Percentiles rank a stretch among this genome's conserved stretches.
Evolutionary conservation across 305 asterid species (phyloP).

Genomic region (Fraxinus xanthoxyloides): DNA sequence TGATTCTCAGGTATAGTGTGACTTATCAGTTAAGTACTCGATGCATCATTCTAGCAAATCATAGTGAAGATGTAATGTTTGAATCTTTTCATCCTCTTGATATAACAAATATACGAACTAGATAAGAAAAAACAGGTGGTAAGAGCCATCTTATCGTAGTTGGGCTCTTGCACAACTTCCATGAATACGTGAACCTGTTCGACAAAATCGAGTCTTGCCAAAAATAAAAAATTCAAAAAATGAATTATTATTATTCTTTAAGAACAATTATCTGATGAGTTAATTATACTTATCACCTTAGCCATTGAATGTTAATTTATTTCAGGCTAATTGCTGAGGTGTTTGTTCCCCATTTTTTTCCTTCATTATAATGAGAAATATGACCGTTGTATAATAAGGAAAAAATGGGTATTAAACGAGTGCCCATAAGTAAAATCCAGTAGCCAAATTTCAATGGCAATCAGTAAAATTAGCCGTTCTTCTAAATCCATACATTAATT

Average conservation of each 20-base stretch:
- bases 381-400: no score
- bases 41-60: no score
- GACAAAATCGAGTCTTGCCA: slow-evolving; percentile 8
- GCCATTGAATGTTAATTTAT: slow-evolving; percentile 2
- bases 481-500: neutral
- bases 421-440: no score
- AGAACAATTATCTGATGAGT: no score
- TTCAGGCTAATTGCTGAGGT: no score
- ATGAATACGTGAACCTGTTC: slow-evolving; percentile 13
- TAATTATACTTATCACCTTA: no score
- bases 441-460: neutral
- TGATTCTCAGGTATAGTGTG: neutral
- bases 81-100: neutral
- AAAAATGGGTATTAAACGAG: no score
- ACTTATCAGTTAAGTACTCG: neutral
- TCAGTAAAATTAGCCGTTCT: neutral
- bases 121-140: neutral
- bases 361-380: no score
- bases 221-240: neutral
- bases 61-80: neutral
- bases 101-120: no score
- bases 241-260: no score
- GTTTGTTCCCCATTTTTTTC: no score
- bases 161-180: slow-evolving; percentile 26
- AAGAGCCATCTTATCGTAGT: slow-evolving; percentile 2